Percentiles rank a stretch among this genome's conserved stretches.
Conservation (phyloP, 768 basidiomycete genomes). For the Phaffia australis region DNA sequence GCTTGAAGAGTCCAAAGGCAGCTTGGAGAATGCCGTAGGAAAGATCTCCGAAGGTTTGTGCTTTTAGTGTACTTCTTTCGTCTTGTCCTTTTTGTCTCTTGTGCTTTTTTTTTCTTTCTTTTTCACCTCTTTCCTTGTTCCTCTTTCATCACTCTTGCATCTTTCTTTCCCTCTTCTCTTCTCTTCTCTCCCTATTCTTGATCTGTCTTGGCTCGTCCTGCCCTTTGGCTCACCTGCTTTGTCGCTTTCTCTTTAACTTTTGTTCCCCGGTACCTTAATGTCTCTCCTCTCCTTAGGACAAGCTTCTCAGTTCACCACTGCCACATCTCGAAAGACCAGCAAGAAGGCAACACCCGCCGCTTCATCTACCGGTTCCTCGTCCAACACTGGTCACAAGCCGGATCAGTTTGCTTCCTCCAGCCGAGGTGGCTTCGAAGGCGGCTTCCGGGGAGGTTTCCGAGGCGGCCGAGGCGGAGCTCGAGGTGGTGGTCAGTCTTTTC, state of each 20-base stretch:
- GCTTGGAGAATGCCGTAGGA: constrained; percentile 37
- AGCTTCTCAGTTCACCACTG: constrained; percentile 38
- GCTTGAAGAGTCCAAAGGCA: constrained; percentile 37
- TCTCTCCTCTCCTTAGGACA: constrained; percentile 31
- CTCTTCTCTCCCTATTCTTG: not conserved
- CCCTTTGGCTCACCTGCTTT: not conserved
- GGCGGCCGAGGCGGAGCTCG: constrained; percentile 36
- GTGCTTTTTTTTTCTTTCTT: not conserved
- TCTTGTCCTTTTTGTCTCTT: not conserved
- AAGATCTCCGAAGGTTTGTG: constrained; percentile 38
- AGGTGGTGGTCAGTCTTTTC: constrained; percentile 30
- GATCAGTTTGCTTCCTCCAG: constrained; percentile 34
- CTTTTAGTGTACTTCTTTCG: no score
- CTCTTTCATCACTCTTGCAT: not conserved
- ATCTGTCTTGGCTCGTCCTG: not conserved
- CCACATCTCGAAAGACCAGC: constrained; percentile 31
- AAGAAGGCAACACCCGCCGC: constrained; percentile 31
- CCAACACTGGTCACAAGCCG: constrained; percentile 31
- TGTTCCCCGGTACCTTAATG: not conserved
- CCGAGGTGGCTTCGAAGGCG: constrained; percentile 31
- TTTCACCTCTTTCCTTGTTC: not conserved
- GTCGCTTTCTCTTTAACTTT: not conserved
- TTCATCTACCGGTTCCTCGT: constrained; percentile 9
- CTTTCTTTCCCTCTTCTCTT: not conserved
- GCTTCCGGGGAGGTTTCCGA: constrained; percentile 29